Conservation (phyloP, 148 eudicot genomes). For the Rhododendron vialii region DNA sequence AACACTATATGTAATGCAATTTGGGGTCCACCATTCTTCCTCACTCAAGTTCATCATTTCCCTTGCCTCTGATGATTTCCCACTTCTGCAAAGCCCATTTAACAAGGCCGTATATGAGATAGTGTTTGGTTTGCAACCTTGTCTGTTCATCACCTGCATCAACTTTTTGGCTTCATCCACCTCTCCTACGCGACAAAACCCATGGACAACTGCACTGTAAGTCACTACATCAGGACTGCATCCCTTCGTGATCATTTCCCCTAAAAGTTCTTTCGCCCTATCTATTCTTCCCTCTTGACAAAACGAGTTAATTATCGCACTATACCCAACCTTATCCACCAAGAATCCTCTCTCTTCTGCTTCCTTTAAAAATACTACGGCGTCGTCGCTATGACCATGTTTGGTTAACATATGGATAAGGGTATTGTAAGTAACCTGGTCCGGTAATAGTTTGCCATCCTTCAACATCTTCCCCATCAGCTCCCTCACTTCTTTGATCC, state of each 20-base stretch:
- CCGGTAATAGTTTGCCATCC: slow-evolving; percentile 20
- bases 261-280: slow-evolving; percentile 26
- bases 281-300: slow-evolving; percentile 30
- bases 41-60: slow-evolving; percentile 33
- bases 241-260: slow-evolving; percentile 30
- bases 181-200: slow-evolving; percentile 25
- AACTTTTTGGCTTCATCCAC: slow-evolving; percentile 36
- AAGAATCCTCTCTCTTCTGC: slow-evolving; percentile 33
- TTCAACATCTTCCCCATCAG: slow-evolving; percentile 32
- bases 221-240: slow-evolving; percentile 37
- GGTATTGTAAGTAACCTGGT: slow-evolving; percentile 37
- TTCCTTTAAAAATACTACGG: slow-evolving; percentile 28
- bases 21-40: slow-evolving; percentile 40
- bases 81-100: slow-evolving; percentile 33
- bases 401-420: slow-evolving; percentile 34
- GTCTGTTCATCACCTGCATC: slow-evolving; percentile 27
- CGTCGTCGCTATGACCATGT: slow-evolving; percentile 35
- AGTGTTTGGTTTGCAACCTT: slow-evolving; percentile 35
- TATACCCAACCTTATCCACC: slow-evolving; percentile 31
- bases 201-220: slow-evolving; percentile 27
- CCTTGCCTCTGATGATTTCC: slow-evolving; percentile 32
- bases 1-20: slow-evolving; percentile 35
- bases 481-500: slow-evolving; percentile 29
- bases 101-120: slow-evolving; percentile 30
- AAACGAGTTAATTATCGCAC: slow-evolving; percentile 31